Percentiles rank a stretch among this genome's conserved stretches.
These are phyloP conservation scores for Coemansia sp. DNA, from an alignment of 192 early-diverging fungal genomes.

Conservation along the genomic window DNA sequence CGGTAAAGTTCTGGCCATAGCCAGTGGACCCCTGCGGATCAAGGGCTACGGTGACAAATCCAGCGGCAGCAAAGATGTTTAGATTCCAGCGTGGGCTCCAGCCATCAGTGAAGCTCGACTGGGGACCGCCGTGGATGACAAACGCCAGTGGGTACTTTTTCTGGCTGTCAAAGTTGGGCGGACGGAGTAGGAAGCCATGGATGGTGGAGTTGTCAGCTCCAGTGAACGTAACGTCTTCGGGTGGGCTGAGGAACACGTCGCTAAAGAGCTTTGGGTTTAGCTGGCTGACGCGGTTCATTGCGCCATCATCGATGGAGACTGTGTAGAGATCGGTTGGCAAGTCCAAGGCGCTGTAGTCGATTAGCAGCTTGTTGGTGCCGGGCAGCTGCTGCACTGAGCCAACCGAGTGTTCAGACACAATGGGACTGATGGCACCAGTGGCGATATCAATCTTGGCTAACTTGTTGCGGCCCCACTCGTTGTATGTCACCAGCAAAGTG, in stretches of 20 bases:
- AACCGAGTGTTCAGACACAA: slow-evolving; percentile 55
- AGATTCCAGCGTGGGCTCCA: slow-evolving; percentile 76
- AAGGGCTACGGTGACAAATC: slow-evolving; percentile 69
- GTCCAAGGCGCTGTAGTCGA: slow-evolving; percentile 56
- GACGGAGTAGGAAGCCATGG: slow-evolving; percentile 48
- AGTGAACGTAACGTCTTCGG: slow-evolving; percentile 67
- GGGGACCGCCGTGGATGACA: slow-evolving; percentile 83
- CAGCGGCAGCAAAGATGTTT: slow-evolving; percentile 68
- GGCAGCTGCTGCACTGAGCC: slow-evolving; percentile 47
- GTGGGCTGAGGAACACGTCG: slow-evolving; percentile 43
- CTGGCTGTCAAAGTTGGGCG: slow-evolving; percentile 49
- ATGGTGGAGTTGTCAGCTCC: slow-evolving; percentile 57
- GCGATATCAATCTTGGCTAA: slow-evolving; percentile 59
- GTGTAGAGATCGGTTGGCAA: slow-evolving; percentile 55
- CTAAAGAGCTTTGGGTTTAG: slow-evolving; percentile 39
- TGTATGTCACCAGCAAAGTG: slow-evolving; percentile 60
- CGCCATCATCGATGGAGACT: slow-evolving; percentile 35
- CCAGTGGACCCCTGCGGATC: slow-evolving; percentile 80
- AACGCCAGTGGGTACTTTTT: slow-evolving; percentile 75
- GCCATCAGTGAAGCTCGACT: slow-evolving; percentile 54
- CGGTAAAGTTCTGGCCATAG: slow-evolving; percentile 75
- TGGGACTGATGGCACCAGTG: slow-evolving; percentile 45
- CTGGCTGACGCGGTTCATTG: slow-evolving; percentile 43
- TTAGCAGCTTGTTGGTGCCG: slow-evolving; percentile 43
- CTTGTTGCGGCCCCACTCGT: slow-evolving; percentile 67